These are phyloP conservation scores for Adenanthera pavonina DNA, from an alignment of 306 rosid species.

Conservation along the genomic window DNA sequence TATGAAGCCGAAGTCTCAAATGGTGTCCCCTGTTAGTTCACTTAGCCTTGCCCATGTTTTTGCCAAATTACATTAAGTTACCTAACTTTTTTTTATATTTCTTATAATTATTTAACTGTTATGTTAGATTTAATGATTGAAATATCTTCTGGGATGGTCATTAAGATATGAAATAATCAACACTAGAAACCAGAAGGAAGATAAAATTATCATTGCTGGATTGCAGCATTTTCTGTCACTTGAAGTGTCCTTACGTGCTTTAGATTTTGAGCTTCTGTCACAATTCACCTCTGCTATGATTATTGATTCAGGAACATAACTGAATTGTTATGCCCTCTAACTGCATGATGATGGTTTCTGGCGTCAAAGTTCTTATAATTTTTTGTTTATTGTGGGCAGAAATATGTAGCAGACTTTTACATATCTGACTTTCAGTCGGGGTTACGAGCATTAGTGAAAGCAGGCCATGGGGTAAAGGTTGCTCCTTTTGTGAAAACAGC, in stretches of 20 bases:
- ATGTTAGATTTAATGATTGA: background rate
- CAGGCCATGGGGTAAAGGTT: conserved; percentile 94
- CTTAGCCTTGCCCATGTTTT: too few relatives aligned
- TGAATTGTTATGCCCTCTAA: conserved; percentile 27
- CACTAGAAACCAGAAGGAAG: background rate
- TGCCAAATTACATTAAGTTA: background rate
- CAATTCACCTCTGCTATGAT: background rate
- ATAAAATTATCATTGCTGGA: background rate
- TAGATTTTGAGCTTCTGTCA: background rate
- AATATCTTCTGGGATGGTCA: background rate
- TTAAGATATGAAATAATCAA: background rate
- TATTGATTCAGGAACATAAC: background rate
- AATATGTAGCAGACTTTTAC: conserved; percentile 84
- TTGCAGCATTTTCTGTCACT: background rate
- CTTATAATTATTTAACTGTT: background rate
- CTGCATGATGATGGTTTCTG: conserved; percentile 13
- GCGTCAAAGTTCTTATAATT: background rate
- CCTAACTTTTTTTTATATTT: background rate
- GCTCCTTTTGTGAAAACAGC: conserved; percentile 82
- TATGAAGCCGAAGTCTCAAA: background rate
- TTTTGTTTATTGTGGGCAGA: conserved; percentile 58
- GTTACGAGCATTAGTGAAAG: conserved; percentile 91
- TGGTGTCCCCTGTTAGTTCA: background rate
- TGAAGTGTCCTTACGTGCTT: background rate
- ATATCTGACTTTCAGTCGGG: conserved; percentile 96